Conservation (phyloP, 1,284 basidiomycete species). For the Laetiporus sulphureus region DNA sequence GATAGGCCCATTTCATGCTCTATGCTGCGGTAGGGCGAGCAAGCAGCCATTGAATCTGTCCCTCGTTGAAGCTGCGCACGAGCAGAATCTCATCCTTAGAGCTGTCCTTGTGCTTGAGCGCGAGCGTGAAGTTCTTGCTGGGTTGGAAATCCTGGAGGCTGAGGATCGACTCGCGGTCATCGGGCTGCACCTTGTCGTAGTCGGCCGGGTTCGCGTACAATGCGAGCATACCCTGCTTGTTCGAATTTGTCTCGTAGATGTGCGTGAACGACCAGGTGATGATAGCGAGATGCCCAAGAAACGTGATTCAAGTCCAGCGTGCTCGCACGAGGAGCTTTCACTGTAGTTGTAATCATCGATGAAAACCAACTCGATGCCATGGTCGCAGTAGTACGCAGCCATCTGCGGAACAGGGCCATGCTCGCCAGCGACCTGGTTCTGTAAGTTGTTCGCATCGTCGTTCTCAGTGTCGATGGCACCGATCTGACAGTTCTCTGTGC, state of each 20-base stretch:
- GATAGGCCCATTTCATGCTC: too few species aligned
- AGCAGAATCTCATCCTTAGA: conserved; percentile 62
- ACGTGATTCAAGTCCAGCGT: conserved; percentile 95
- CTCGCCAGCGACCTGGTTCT: conserved; percentile 87
- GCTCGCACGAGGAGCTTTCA: conserved; percentile 96
- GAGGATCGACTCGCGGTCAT: conserved; percentile 79
- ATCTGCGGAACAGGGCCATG: conserved; percentile 83
- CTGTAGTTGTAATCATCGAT: conserved; percentile 95
- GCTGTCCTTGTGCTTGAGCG: conserved; percentile 79
- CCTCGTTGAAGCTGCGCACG: conserved; percentile 81
- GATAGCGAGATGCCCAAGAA: conserved; percentile 94
- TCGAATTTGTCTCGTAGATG: conserved; percentile 98
- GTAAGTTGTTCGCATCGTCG: conserved; percentile 92
- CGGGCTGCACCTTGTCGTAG: conserved; percentile 84
- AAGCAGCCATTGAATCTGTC: conserved; percentile 94
- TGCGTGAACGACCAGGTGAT: conserved; percentile 94
- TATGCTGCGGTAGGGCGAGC: too few species aligned
- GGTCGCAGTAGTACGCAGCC: conserved; percentile 84
- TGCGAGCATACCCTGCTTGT: conserved; percentile 95
- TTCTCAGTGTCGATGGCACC: conserved; percentile 95
- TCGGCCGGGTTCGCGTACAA: conserved; percentile 83
- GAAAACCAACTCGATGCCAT: conserved; percentile 92
- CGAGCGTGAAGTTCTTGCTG: conserved; percentile 81
- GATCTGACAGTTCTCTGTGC: conserved; percentile 92
- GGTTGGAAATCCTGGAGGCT: conserved; percentile 82